phyloP scores from a whole-genome alignment of 495 filamentous ascomycete genomes.

The Penicillium maclennaniae region DNA sequence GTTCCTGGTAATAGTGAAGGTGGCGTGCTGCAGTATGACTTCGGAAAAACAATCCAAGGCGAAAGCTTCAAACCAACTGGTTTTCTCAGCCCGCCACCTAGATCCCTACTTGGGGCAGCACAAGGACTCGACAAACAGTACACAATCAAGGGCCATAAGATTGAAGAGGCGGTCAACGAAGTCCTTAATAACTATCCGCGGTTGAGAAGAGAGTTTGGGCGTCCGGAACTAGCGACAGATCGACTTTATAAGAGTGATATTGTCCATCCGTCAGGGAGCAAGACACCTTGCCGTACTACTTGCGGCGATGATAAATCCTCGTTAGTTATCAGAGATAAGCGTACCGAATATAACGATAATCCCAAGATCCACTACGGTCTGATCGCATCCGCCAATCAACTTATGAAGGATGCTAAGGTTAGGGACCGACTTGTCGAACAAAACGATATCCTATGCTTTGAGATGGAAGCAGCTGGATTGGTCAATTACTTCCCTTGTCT shows the following conservation, averaged over 20 bases:
- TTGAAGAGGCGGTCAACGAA: conserved; percentile 22
- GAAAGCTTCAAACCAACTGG: conserved; percentile 26
- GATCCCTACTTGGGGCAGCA: conserved; percentile 17
- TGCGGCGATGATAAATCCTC: not conserved
- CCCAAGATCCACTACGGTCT: conserved; percentile 19
- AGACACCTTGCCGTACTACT: no score
- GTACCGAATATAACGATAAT: not conserved
- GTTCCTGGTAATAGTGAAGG: conserved; percentile 6
- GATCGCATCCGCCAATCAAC: conserved; percentile 20
- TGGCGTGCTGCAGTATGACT: conserved; percentile 25
- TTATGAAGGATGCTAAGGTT: conserved; percentile 14
- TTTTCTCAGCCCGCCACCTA: conserved; percentile 24
- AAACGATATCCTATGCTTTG: not conserved
- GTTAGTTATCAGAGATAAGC: not conserved
- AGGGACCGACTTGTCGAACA: not conserved
- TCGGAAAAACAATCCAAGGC: conserved; percentile 13
- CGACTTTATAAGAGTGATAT: no score
- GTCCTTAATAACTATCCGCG: not conserved
- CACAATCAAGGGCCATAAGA: conserved; percentile 5
- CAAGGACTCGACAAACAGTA: conserved; percentile 10
- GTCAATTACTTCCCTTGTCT: not conserved
- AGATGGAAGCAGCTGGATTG: not conserved
- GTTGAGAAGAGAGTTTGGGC: no score
- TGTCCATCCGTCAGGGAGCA: no score
- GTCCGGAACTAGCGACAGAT: no score